Evolutionary conservation across 805 yeast genomes (phyloP), one percentile per base, ranked within the genome.

Genomic region (Candida koratica): DNA sequence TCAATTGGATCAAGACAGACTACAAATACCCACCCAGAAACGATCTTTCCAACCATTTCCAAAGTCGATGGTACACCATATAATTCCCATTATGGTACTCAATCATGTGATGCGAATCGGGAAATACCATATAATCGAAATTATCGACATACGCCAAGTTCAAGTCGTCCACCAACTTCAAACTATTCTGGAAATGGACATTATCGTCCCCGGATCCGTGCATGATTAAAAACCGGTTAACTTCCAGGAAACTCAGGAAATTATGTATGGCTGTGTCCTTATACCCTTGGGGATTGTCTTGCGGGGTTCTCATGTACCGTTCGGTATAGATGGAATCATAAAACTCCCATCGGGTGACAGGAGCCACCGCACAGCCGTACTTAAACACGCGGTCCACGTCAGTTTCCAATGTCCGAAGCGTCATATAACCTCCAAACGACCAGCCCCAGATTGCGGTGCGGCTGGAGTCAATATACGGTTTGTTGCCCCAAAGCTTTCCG

Each of bases 151-250:
- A 54, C 6, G 55, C 51, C 32, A 62, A 25, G 49, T 82, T 75
- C 38, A 84, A 68, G 17, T 72, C 56, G 60, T 93, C 97, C 30
- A 93, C 53, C 25, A 93, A 64, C 55, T 80, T 78, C 41, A 87
- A 68, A 28, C 90, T 75, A 62, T 93, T 86, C 56, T 93, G 98
- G 60, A 89, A 77, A 61, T 93, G 97, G 30, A 93, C 98, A 50
- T 93, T 93, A 59, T 93, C 98, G 61, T 93, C 98, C 4, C 96
- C 96, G 0, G 96, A 81, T 1, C 98, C 98, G 54, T 90, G 98
- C 86, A 90, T 86, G 24, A 93, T 55, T 42, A 93, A 60, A 52
- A 93, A 87, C 51, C 97, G 69, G 31, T 70, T 70, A 14, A 55
- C 53, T 7, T 70, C 73, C 11, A 69, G 77, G 45, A 93, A 71